Base-by-base conservation (phyloP, 805 yeast genomes). In the Diddensiella transvaalensis region DNA sequence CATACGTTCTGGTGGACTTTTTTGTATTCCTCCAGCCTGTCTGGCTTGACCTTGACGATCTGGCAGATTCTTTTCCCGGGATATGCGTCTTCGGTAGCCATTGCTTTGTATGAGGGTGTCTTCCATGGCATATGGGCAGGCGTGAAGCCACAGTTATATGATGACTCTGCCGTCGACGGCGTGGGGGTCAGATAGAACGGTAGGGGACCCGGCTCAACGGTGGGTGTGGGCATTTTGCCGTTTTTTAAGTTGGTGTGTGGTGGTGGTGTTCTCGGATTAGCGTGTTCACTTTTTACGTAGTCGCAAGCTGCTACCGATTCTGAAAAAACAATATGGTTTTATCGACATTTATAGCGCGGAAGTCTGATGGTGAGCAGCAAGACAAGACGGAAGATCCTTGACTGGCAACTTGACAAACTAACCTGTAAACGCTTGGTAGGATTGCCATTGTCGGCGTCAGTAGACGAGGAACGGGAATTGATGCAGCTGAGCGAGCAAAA, bases 381-480 rank as follows among this genome's bases (percentile, higher is more conserved):
- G 15, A 3, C 18, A 19, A 8, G 22, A 4, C 10, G 8, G 45
- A 13, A 22, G 4, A 4, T 8, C n/a, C 15, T n/a, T 19, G 6
- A 29, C 11, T 29, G 32, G 10, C 10, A 10, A 29, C 11, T 10
- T 29, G 32, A 29, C 13, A 29, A 10, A 29, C 32, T 15, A 15
- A 18, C 22, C 6, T 22, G n/a, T n/a, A n/a, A n/a, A n/a, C n/a
- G n/a, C n/a, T n/a, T 11, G 17, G 18, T 30, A 81, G 89, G 93
- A 21, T 80, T 93, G 43, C 98, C 99, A 23, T 74, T 91, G 47
- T 81, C 95, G 51, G 96, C 96, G 4, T 85, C 96, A 1, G 90
- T 87, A 10, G 98, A 91, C 63, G 87, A 83, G 54, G 89, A 85
- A 53, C 74, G 76, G 33, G 77, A 75, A 44, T 60, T 57, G 18